Evolutionary conservation across 2,329 filamentous ascomycete species (phyloP).

Genomic region (Bretziella fagacearum): DNA sequence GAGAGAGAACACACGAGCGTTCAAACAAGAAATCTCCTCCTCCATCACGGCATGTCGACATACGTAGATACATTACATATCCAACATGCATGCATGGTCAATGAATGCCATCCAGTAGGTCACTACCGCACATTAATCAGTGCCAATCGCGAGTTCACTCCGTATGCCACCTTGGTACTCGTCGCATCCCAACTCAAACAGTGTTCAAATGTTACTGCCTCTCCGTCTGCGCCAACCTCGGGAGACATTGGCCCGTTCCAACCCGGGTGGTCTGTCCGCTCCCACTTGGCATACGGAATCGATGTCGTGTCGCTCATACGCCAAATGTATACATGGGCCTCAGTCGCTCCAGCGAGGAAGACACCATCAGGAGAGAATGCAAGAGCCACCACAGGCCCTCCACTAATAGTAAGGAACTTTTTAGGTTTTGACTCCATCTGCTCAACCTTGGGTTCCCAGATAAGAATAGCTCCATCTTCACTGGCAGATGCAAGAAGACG

Average conservation of each 20-base stretch:
- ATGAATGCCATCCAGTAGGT: slow-evolving; percentile 6
- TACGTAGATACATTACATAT: no score
- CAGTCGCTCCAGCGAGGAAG: slow-evolving; percentile 45
- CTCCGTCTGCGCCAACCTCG: slow-evolving; percentile 24
- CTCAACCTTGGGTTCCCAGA: slow-evolving; percentile 36
- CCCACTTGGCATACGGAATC: slow-evolving; percentile 45
- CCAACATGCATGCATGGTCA: slow-evolving; percentile 13
- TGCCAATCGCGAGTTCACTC: slow-evolving; percentile 40
- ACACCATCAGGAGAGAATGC: slow-evolving; percentile 47
- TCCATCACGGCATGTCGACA: no score
- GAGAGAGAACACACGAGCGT: no score
- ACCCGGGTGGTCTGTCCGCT: slow-evolving; percentile 34
- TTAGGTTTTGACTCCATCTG: slow-evolving; percentile 37
- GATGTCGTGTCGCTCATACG: slow-evolving; percentile 39
- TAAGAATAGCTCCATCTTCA: slow-evolving; percentile 44
- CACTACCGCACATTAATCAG: slow-evolving; percentile 31
- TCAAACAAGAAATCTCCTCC: no score
- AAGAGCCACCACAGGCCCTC: slow-evolving; percentile 35
- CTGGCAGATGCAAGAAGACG: slow-evolving; percentile 43
- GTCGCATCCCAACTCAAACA: slow-evolving; percentile 45
- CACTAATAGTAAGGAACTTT: slow-evolving; percentile 43
- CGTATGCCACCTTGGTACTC: slow-evolving; percentile 46
- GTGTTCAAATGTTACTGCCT: slow-evolving; percentile 43
- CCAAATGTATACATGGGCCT: slow-evolving; percentile 44
- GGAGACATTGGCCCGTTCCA: slow-evolving; percentile 39